phyloP scores from a whole-genome alignment of 306 rosid species.

The Betula pendula region DNA sequence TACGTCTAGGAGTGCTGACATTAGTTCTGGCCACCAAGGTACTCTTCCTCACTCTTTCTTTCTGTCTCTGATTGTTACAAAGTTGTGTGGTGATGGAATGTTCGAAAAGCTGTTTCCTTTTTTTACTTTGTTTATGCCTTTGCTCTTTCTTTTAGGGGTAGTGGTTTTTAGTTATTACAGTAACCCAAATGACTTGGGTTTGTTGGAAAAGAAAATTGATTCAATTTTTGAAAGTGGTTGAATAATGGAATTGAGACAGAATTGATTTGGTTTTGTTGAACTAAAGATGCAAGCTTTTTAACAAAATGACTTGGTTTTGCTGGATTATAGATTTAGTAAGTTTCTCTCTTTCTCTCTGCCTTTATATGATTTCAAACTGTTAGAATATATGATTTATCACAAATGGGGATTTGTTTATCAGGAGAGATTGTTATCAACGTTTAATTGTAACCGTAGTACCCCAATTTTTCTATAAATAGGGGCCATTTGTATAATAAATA shows the following conservation, averaged over 20 bases:
- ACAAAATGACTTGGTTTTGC: neutral
- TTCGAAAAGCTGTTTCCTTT: neutral
- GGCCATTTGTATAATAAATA: no score
- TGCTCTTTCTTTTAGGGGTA: neutral
- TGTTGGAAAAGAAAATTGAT: neutral
- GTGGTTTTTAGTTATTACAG: neutral
- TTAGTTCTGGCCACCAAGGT: conserved; percentile 62
- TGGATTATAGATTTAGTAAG: neutral
- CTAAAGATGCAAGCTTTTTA: neutral
- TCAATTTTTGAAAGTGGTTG: no score
- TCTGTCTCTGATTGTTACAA: neutral
- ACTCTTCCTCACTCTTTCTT: neutral
- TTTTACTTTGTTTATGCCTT: neutral
- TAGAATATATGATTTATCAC: no score
- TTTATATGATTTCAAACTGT: neutral
- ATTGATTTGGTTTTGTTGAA: neutral
- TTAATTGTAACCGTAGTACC: no score
- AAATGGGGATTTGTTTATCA: no score
- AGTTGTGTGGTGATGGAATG: neutral
- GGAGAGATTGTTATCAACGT: no score
- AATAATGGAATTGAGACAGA: neutral
- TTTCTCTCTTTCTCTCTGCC: neutral
- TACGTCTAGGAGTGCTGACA: conserved; percentile 50
- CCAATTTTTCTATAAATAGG: no score
- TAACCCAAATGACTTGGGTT: neutral